Conservation (phyloP, 176 grass and related monocot genomes). For the Alloteropsis semialata region DNA sequence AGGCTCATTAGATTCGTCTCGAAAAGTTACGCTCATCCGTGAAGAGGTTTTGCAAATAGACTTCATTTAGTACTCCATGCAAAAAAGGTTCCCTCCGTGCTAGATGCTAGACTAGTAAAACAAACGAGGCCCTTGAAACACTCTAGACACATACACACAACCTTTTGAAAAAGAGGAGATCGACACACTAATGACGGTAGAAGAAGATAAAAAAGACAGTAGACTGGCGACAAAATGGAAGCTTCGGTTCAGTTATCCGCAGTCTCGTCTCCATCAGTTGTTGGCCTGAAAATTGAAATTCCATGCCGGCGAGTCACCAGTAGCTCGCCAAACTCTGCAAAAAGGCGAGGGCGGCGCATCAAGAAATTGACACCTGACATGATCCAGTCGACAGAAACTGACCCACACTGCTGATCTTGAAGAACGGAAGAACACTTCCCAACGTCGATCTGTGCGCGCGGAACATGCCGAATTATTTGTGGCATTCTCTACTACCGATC, state of each 20-base stretch:
- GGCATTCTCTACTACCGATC: not conserved
- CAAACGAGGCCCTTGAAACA: too few species aligned
- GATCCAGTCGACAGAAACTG: not conserved
- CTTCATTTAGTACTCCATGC: too few species aligned
- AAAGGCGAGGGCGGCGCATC: not conserved
- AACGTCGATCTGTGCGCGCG: not conserved
- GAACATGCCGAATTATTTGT: not conserved
- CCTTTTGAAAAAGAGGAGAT: too few species aligned
- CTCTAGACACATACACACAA: too few species aligned
- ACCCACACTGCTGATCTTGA: not conserved
- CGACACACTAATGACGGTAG: too few species aligned
- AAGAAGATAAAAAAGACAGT: not conserved
- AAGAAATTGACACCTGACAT: constrained; percentile 1
- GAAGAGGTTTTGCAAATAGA: too few species aligned
- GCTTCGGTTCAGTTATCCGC: not conserved
- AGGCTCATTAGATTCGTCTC: too few species aligned
- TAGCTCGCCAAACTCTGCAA: constrained; percentile 29
- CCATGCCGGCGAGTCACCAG: not conserved
- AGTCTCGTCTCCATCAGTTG: not conserved
- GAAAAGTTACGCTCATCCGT: too few species aligned
- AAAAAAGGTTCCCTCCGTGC: too few species aligned
- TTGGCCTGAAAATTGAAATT: constrained; percentile 6
- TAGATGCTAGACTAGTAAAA: too few species aligned
- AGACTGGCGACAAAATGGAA: not conserved
- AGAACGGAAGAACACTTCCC: not conserved